Evolutionary conservation across 169 alveolate species (phyloP), one percentile per base, ranked within the genome.

Genomic region (Cryptosporidium viatorum): DNA sequence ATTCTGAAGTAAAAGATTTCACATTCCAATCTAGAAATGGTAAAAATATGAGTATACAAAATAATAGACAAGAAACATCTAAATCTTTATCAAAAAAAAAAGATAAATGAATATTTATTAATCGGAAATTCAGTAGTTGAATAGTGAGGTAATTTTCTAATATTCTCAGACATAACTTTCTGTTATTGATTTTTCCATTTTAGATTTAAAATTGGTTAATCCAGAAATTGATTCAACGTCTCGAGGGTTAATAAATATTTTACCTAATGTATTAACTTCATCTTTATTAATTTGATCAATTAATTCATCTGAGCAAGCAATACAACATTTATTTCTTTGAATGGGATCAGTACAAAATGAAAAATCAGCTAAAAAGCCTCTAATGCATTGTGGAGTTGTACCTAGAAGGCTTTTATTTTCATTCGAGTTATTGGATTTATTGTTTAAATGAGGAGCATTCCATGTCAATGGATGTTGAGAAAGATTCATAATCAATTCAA

Each of bases 401-500:
- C 89, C 89, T 18, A 80, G 18, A 21, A 43, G 39, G 70, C 67
- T 60, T 48, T 80, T 50, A n/a, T 58, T 50, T 70, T 70, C 84
- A 14, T 14, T 12, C 16, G 45, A 33, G 1, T 31, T 67, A 18
- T 26, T 26, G 2, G 18, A 18, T 16, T 1, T 2, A 43, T 26
- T 43, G 18, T 3, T 70, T 21, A 14, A 41, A 80, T 91, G 91
- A 31, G 85, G 85, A 29, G 96, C 95, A 55, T 96, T 95, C 86
- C 94, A 91, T 67, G 70, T 92, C 2, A 92, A 65, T n/a, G 96
- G 95, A 84, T 93, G 96, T 71, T 95, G 96, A 21, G 95, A 55
- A 35, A 94, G 75, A 65, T 95, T 92, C 70, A 95, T 92, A 10
- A 95, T 91, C 35, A 96, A 74, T 71, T 96, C 98, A n/a, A 94